Conservation (phyloP, 495 filamentous ascomycete species). For the Pyrenula aspistea region DNA sequence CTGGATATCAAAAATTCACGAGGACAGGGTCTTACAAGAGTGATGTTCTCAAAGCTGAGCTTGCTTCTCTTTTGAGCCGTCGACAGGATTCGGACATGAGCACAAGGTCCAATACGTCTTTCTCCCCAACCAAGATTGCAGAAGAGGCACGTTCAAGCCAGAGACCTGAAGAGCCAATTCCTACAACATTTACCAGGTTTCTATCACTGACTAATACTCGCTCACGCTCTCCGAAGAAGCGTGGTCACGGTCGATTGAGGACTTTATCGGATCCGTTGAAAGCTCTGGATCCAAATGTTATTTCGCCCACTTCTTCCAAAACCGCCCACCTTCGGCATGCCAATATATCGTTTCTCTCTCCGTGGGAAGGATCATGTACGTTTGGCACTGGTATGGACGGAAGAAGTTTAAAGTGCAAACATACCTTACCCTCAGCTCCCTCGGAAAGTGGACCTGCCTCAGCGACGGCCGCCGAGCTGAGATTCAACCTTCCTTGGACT, state of each 20-base stretch:
- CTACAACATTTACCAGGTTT: background rate
- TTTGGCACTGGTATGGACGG: constrained; percentile 67
- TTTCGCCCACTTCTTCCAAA: constrained; percentile 13
- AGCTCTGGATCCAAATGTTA: background rate
- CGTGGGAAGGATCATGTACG: constrained; percentile 76
- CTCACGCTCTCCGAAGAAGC: constrained; percentile 3
- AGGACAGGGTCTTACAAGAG: background rate
- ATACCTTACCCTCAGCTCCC: constrained; percentile 38
- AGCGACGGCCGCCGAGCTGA: constrained; percentile 66
- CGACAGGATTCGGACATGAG: background rate
- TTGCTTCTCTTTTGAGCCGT: background rate
- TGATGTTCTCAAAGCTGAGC: background rate
- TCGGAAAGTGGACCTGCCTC: constrained; percentile 17
- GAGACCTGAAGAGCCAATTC: background rate
- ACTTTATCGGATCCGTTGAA: background rate
- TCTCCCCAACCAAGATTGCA: background rate
- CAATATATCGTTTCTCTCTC: constrained; percentile 48
- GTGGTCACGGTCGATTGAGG: background rate
- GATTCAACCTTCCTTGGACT: constrained; percentile 65
- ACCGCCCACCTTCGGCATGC: constrained; percentile 22
- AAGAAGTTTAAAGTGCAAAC: constrained; percentile 65
- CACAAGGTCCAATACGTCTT: background rate
- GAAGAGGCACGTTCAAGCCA: background rate
- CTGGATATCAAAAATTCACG: constrained; percentile 50
- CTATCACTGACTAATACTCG: background rate